Conservation (phyloP, 345 rosid species). For the Anacardium occidentale region DNA sequence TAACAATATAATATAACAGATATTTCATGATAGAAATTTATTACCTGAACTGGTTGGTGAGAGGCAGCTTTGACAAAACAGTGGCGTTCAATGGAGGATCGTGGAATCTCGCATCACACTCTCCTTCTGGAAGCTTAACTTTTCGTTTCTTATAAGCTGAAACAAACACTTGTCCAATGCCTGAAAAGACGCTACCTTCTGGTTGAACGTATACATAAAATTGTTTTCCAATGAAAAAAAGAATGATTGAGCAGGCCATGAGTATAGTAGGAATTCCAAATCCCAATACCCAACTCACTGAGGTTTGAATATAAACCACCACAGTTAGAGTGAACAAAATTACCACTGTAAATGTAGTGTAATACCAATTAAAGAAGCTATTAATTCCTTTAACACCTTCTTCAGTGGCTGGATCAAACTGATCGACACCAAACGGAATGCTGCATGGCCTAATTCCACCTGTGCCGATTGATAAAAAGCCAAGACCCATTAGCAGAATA, state of each 20-base stretch:
- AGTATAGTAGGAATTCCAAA: slow-evolving; percentile 68
- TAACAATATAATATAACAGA: not conserved
- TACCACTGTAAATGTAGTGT: slow-evolving; percentile 57
- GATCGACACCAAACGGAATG: slow-evolving; percentile 81
- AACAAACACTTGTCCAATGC: slow-evolving; percentile 48
- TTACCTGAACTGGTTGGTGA: slow-evolving; percentile 65
- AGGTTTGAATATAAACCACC: slow-evolving; percentile 70
- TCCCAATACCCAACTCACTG: slow-evolving; percentile 74
- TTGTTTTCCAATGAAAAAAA: slow-evolving; percentile 57
- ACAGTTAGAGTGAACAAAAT: slow-evolving; percentile 49
- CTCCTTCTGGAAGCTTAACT: slow-evolving; percentile 27
- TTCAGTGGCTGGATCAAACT: slow-evolving; percentile 66
- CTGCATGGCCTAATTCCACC: slow-evolving; percentile 81
- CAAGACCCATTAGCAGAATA: slow-evolving; percentile 45
- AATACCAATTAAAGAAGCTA: slow-evolving; percentile 81
- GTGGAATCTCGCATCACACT: slow-evolving; percentile 25
- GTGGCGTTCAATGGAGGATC: slow-evolving; percentile 51
- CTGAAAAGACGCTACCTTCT: slow-evolving; percentile 60
- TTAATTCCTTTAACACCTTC: slow-evolving; percentile 62
- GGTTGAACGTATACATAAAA: slow-evolving; percentile 59
- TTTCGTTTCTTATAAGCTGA: slow-evolving; percentile 56
- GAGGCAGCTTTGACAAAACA: slow-evolving; percentile 44
- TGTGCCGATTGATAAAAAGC: slow-evolving; percentile 53
- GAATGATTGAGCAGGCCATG: slow-evolving; percentile 48
- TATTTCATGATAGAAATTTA: not conserved